These are phyloP conservation scores for Diddensiella santjacobensis DNA, from an alignment of 805 yeast genomes.

Conservation along the genomic window DNA sequence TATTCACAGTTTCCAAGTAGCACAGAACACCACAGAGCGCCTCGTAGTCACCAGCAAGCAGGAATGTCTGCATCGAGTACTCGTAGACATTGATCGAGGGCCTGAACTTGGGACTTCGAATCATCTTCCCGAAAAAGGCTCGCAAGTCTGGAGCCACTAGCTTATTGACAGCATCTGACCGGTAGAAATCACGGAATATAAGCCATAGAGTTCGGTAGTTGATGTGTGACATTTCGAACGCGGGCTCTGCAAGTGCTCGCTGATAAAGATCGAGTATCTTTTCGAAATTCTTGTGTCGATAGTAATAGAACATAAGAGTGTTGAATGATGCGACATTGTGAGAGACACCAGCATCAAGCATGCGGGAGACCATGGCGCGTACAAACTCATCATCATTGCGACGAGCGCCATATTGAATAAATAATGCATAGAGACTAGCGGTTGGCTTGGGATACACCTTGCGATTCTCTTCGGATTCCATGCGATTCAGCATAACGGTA, in stretches of 20 bases:
- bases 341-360: slow-evolving; percentile 8
- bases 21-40: slow-evolving; percentile 19
- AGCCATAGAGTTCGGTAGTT: slow-evolving; percentile 20
- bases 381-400: slow-evolving; percentile 14
- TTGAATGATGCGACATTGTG: slow-evolving; percentile 18
- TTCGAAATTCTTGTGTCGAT: slow-evolving; percentile 15
- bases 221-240: slow-evolving; percentile 6
- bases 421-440: slow-evolving; percentile 17
- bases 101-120: slow-evolving; percentile 13
- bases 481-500: slow-evolving; percentile 10
- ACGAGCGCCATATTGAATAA: slow-evolving; percentile 22
- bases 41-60: slow-evolving; percentile 15
- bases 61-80: slow-evolving; percentile 17
- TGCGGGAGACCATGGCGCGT: slow-evolving; percentile 12
- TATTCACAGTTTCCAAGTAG: slow-evolving; percentile 18
- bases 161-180: neutral
- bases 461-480: slow-evolving; percentile 11
- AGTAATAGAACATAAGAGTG: slow-evolving; percentile 18
- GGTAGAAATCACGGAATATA: slow-evolving; percentile 15
- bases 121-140: slow-evolving; percentile 16
- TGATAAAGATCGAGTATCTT: slow-evolving; percentile 9
- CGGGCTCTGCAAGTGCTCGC: neutral
- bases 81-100: slow-evolving; percentile 20
- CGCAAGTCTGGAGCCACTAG: slow-evolving; percentile 9
- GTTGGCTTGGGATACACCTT: slow-evolving; percentile 14